phyloP scores from a whole-genome alignment of 225 moss, liverwort and hornwort species.

The Antitrichia curtipendula region DNA sequence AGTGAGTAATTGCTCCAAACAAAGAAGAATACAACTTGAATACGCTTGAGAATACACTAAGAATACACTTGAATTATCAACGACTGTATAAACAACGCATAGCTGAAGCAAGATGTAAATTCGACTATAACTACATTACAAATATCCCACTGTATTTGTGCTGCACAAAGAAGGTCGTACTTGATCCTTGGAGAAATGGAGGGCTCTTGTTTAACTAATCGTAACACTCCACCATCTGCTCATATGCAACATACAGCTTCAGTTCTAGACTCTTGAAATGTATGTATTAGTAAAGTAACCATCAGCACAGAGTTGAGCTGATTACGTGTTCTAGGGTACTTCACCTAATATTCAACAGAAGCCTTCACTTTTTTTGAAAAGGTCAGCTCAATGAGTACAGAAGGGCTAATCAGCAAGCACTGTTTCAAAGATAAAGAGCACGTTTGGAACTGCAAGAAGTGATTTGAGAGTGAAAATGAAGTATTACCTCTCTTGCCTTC shows the following conservation, averaged over 20 bases:
- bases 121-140: neutral
- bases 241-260: constrained; percentile 16
- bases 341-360: neutral
- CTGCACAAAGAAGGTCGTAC: constrained; percentile 31
- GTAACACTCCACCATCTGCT: constrained; percentile 46
- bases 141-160: neutral
- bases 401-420: neutral
- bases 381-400: neutral
- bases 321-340: neutral
- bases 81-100: neutral
- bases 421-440: neutral
- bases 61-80: neutral
- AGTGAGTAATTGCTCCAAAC: neutral
- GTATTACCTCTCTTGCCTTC: constrained; percentile 79
- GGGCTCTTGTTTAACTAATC: constrained; percentile 79
- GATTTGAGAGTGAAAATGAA: neutral
- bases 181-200: constrained; percentile 81
- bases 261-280: neutral
- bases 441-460: neutral
- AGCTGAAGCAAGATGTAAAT: neutral
- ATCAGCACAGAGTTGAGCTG: neutral
- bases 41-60: neutral
- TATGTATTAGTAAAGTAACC: neutral
- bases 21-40: neutral
- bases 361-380: neutral